These are phyloP conservation scores for Geosiphon pyriformis DNA, from an alignment of 192 early-diverging fungal species.

Conservation along the genomic window DNA sequence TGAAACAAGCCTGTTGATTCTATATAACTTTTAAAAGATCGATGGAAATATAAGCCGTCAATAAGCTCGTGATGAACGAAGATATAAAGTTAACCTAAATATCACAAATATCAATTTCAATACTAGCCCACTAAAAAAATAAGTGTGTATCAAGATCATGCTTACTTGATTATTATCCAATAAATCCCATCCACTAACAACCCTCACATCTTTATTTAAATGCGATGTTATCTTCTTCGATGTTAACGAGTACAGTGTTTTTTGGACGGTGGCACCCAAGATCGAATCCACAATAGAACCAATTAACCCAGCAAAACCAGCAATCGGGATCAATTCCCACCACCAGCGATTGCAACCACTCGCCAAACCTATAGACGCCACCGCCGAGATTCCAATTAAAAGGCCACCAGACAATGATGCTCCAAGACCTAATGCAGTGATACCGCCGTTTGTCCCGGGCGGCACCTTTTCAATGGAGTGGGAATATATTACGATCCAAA, in stretches of 20 bases:
- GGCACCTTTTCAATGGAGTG: slow-evolving; percentile 55
- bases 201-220: slow-evolving; percentile 35
- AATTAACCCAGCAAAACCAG: slow-evolving; percentile 59
- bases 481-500: no score
- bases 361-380: slow-evolving; percentile 48
- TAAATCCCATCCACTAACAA: slow-evolving; percentile 63
- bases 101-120: neutral
- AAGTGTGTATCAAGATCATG: neutral
- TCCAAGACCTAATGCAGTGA: slow-evolving; percentile 65
- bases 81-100: slow-evolving; percentile 65
- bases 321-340: slow-evolving; percentile 46
- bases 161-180: slow-evolving; percentile 78
- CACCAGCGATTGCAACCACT: slow-evolving; percentile 30
- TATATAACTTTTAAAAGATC: neutral
- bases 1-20: no score
- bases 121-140: neutral
- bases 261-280: slow-evolving; percentile 77
- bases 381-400: slow-evolving; percentile 59
- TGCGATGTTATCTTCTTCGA: slow-evolving; percentile 51
- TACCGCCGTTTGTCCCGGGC: slow-evolving; percentile 87
- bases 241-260: slow-evolving; percentile 63
- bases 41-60: slow-evolving; percentile 38
- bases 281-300: slow-evolving; percentile 86
- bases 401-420: slow-evolving; percentile 75
- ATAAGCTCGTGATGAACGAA: slow-evolving; percentile 46